Evolutionary conservation across 1,284 basidiomycete genomes (phyloP).

Genomic region (Omphalotus olearius): DNA sequence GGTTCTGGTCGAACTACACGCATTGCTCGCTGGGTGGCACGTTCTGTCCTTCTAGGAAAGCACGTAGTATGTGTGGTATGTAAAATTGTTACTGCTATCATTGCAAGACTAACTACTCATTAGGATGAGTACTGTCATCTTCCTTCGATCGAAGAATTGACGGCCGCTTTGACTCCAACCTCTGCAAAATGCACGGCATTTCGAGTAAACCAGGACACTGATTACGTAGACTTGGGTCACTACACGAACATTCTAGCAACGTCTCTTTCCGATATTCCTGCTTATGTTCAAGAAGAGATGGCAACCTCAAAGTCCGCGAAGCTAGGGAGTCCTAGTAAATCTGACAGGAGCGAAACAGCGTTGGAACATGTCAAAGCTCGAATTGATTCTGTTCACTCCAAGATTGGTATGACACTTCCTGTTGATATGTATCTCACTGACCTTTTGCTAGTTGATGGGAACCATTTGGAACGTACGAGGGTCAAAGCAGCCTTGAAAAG

Average conservation of each 20-base stretch:
- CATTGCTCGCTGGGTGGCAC: conserved; percentile 54
- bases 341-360: conserved; percentile 4
- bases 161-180: conserved; percentile 36
- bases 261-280: conserved; percentile 52
- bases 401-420: conserved; percentile 9
- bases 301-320: neutral
- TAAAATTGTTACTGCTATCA: conserved; percentile 15
- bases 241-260: conserved; percentile 50
- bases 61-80: conserved; percentile 24
- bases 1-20: conserved; percentile 45
- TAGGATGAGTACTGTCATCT: conserved; percentile 33
- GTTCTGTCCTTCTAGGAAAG: conserved; percentile 33
- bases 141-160: conserved; percentile 41
- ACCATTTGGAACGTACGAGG: conserved; percentile 10
- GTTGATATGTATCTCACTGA: conserved; percentile 5
- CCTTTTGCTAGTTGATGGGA: neutral
- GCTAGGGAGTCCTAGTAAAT: conserved; percentile 8
- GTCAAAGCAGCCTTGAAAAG: conserved; percentile 12
- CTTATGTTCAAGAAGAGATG: conserved; percentile 49
- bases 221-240: conserved; percentile 55
- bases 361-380: neutral
- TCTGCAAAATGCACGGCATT: conserved; percentile 29
- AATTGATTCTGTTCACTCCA: conserved; percentile 8
- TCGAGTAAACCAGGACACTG: conserved; percentile 41
- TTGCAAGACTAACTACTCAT: neutral